These are phyloP conservation scores for Vaccinium macrocarpon DNA, from an alignment of 148 eudicot species.

Conservation along the genomic window DNA sequence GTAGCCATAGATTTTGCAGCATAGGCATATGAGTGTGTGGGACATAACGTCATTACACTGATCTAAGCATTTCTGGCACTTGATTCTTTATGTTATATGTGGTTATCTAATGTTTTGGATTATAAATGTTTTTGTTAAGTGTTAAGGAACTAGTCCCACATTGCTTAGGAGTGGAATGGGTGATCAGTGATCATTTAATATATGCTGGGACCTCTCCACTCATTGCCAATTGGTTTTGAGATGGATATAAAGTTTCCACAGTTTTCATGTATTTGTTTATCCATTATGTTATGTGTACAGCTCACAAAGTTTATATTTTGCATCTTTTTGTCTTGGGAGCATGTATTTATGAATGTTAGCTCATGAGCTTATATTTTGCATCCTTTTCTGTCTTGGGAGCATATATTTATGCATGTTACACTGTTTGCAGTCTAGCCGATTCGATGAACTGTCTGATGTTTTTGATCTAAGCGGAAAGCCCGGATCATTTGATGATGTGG, in stretches of 20 bases:
- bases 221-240: too few species aligned
- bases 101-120: too few species aligned
- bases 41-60: not conserved
- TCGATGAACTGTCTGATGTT: constrained; percentile 91
- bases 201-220: too few species aligned
- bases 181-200: too few species aligned
- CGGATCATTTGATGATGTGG: constrained; percentile 98
- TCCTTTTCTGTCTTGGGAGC: not conserved
- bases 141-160: too few species aligned
- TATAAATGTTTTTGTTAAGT: not conserved
- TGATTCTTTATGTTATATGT: not conserved
- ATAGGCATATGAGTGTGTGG: not conserved
- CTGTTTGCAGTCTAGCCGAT: constrained; percentile 68
- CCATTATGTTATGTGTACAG: not conserved
- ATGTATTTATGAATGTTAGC: constrained; percentile 6
- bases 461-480: constrained; percentile 81
- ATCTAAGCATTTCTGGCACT: constrained; percentile 8
- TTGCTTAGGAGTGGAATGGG: too few species aligned
- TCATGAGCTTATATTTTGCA: not conserved
- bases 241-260: too few species aligned
- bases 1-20: not conserved
- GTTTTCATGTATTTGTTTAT: not conserved
- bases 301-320: not conserved
- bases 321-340: not conserved
- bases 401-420: constrained; percentile 5